Evolutionary conservation across 1,284 basidiomycete species (phyloP), one percentile per base, ranked within the genome.

Genomic region (Exobasidium cylindrosporum): DNA sequence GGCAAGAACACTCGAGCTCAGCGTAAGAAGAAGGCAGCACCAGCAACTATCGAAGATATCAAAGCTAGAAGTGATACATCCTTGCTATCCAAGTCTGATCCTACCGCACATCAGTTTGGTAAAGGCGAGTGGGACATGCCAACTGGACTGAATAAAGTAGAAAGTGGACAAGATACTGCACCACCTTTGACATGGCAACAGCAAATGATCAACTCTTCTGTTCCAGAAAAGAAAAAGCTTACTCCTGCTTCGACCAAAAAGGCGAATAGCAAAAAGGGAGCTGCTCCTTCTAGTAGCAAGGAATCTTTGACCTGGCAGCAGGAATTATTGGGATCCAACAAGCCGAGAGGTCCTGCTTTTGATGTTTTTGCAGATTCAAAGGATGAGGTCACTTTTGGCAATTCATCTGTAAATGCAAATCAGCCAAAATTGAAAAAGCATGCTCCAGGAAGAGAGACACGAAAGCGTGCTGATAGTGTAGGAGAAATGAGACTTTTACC

Each of bases 331-430:
- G 65, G 61, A 21, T 62, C 61, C 24, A 66, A 72, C 61, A 69
- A 68, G 61, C 65, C 64, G 30, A 49, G 49, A 6, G 72, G 72
- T 2, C 69, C 70, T 47, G 65, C 68, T 26, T 72, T 62, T 54
- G 72, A 72, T 43, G 68, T 72, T 58, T 73, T 73, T 62, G 72
- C 72, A 17, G 72, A 73, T 57, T 63, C 69, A 0, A 66, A 68
- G 23, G 72, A 73, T 32, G 66, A 64, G 54, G 68, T 68, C 32
- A 73, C 72, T 3, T 73, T 73, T 54, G 72, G 72, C 1, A 35
- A 29, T 49, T 2, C 4, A 3, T 13, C 11, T 10, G n/a, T 13
- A 11, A 32, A 10, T 28, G 43, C 14, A 31, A 23, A 50, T 13
- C 35, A 40, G 17, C 10, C 35, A 40, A 40, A 40, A 17, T 40